These are phyloP conservation scores for Phytophthora citricola DNA, from an alignment of 352 stramenopile species.

Conservation along the genomic window DNA sequence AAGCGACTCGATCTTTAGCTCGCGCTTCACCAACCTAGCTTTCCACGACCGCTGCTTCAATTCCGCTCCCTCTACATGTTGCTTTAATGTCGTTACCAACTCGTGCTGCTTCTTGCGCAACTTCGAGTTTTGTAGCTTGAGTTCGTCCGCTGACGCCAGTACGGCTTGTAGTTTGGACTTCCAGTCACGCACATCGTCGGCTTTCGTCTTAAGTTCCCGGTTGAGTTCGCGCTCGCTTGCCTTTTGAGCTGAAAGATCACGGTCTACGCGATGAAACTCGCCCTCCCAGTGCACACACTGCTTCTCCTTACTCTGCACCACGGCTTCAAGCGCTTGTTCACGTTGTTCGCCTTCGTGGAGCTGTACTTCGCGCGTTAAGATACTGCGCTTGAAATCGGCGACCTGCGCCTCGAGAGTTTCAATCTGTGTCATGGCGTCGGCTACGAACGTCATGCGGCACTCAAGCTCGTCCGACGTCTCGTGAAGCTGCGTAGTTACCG, in stretches of 20 bases:
- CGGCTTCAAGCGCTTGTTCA: constrained; percentile 32
- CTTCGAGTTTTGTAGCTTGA: constrained; percentile 40
- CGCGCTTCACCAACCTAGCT: constrained; percentile 37
- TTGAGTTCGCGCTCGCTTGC: constrained; percentile 20
- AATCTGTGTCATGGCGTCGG: constrained; percentile 49
- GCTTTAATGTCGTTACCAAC: constrained; percentile 17
- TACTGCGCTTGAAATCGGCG: constrained; percentile 49
- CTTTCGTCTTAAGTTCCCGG: constrained; percentile 25
- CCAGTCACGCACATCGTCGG: constrained; percentile 43
- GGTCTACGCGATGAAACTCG: constrained; percentile 46
- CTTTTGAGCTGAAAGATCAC: constrained; percentile 31
- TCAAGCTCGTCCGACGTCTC: constrained; percentile 67
- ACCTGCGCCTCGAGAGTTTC: constrained; percentile 50
- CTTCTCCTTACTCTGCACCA: constrained; percentile 44
- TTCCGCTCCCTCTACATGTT: constrained; percentile 35
- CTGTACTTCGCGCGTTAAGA: constrained; percentile 73
- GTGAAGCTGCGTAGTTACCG: constrained; percentile 50
- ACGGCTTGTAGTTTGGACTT: constrained; percentile 53
- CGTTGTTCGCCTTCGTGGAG: constrained; percentile 58
- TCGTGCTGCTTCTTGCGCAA: constrained; percentile 36
- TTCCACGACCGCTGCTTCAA: constrained; percentile 35
- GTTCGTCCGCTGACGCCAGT: constrained; percentile 37
- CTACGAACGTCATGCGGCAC: constrained; percentile 62
- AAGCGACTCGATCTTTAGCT: constrained; percentile 42
- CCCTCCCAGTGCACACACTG: constrained; percentile 62